Base-by-base conservation (phyloP, 495 filamentous ascomycete species). In the Hypoxylon cercidicola region DNA sequence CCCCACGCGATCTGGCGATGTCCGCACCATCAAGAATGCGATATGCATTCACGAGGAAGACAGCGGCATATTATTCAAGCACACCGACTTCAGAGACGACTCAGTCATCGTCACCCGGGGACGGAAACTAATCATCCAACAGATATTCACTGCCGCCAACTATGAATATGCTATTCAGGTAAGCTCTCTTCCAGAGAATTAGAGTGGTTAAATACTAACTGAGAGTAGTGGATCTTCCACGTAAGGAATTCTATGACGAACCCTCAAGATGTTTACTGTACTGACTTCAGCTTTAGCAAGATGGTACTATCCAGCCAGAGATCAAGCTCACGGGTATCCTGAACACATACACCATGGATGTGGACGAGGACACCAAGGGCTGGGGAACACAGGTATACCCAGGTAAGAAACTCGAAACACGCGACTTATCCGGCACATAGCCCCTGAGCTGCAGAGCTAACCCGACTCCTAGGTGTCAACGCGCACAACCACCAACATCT, bases 31-130 rank as follows among this genome's bases (percentile, higher is more conserved):
- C 77, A 93, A 95, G 79, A 97, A 97, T 69, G 94, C 93, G 41
- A 93, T 98, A 72, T 98, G 94, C 74, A 93, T 97, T 60, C 94
- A 98, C 79, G 94, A 98, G 77, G 93, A 97, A 78, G 94, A 98
- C 69, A 84, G 86, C 3, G 94, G 94, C 5, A 95, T 98, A 59
- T 82, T 97, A 9, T 97, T 95, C 83, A 98, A 98, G 79, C 94
- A 98, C 80, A 92, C 88, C 45, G 93, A 98, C 75, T 97, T 96
- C 86, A 89, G 94, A 47, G 93, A 97, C 73, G 89, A 93, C 41
- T 90, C 90, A 0, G 85, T 89, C 47, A 90, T 96, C 52, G 91
- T 97, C 19, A 96, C 93, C 11, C 89, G 94, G 41, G 93, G 86
- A 28, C 86, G 93, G 12, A 97, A 96, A 70, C 83, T 98, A 55